phyloP scores from a whole-genome alignment of 2,329 filamentous ascomycete species.

The Colletotrichum graminicola region DNA sequence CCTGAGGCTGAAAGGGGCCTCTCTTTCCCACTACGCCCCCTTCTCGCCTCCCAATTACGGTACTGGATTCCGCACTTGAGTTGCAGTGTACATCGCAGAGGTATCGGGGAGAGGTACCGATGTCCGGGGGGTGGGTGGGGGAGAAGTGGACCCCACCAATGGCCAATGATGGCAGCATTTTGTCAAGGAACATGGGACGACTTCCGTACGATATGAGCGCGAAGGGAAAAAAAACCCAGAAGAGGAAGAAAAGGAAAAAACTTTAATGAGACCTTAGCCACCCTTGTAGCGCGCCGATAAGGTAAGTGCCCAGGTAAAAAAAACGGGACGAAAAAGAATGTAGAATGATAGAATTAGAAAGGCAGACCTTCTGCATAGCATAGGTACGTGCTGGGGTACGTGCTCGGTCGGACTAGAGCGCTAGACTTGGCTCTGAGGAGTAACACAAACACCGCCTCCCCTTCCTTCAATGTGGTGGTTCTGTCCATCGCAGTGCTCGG shows the following conservation, averaged over 20 bases:
- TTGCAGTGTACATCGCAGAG: neutral
- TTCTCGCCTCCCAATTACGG: neutral
- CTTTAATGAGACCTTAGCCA: constrained; percentile 5
- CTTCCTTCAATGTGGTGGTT: neutral
- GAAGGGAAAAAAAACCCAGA: neutral
- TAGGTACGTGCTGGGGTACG: neutral
- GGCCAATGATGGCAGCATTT: constrained; percentile 25
- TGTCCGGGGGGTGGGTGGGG: neutral
- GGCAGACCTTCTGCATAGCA: neutral
- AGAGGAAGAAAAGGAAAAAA: neutral
- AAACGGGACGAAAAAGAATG: neutral
- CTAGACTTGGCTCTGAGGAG: constrained; percentile 2
- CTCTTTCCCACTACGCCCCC: neutral
- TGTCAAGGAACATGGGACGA: constrained; percentile 37
- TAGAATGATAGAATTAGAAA: neutral
- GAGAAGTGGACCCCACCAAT: constrained; percentile 25
- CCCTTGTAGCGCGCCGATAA: constrained; percentile 11
- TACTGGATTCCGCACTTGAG: neutral
- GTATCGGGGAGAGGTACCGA: constrained; percentile 3
- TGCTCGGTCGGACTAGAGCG: neutral
- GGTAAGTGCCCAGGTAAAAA: too few species aligned
- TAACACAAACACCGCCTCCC: neutral
- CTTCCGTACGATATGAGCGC: constrained; percentile 9
- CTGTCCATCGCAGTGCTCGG: neutral
- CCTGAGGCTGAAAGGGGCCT: too few species aligned